Percentiles rank a stretch among this genome's conserved stretches.
Evolutionary conservation across 805 yeast species (phyloP).

Genomic region (Limtongia smithiae): DNA sequence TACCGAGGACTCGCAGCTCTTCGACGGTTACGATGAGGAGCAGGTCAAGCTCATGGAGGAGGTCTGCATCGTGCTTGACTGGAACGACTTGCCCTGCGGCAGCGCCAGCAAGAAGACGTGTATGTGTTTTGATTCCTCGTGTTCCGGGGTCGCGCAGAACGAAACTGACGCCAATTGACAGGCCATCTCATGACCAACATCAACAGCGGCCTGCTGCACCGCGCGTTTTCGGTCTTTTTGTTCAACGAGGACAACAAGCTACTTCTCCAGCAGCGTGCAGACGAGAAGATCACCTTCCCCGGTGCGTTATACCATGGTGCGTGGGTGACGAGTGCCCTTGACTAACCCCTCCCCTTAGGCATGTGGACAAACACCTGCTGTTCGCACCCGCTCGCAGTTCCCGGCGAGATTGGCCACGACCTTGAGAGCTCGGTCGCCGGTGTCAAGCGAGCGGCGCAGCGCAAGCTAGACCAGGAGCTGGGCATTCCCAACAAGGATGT

Average conservation of each 20-base stretch:
- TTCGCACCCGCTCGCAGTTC: conserved; percentile 89
- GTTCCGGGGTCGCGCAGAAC: background rate
- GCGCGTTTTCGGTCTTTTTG: conserved; percentile 94
- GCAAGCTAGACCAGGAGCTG: conserved; percentile 89
- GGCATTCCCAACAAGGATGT: conserved; percentile 57
- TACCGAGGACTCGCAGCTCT: conserved; percentile 42
- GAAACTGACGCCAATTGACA: background rate
- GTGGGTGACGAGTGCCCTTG: background rate
- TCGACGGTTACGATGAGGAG: conserved; percentile 86
- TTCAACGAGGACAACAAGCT: conserved; percentile 75
- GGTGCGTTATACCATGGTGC: conserved; percentile 28
- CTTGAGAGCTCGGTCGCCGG: conserved; percentile 67
- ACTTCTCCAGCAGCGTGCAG: conserved; percentile 90
- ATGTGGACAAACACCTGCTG: conserved; percentile 99
- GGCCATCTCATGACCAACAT: conserved; percentile 74
- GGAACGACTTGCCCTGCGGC: conserved; percentile 82
- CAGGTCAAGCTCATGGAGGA: conserved; percentile 95
- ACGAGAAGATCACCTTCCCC: conserved; percentile 94
- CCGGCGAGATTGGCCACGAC: conserved; percentile 68
- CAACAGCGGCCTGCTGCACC: conserved; percentile 78
- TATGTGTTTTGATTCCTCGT: conserved; percentile 5
- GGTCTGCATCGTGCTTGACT: conserved; percentile 88
- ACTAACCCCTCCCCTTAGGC: conserved; percentile 33
- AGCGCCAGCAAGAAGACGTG: conserved; percentile 92
- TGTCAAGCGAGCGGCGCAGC: conserved; percentile 80